A percentile compares a stretch with the other conserved stretches of the same genome.
Conservation (phyloP, 176 grass and related monocot genomes). For the Thalia dealbata region DNA sequence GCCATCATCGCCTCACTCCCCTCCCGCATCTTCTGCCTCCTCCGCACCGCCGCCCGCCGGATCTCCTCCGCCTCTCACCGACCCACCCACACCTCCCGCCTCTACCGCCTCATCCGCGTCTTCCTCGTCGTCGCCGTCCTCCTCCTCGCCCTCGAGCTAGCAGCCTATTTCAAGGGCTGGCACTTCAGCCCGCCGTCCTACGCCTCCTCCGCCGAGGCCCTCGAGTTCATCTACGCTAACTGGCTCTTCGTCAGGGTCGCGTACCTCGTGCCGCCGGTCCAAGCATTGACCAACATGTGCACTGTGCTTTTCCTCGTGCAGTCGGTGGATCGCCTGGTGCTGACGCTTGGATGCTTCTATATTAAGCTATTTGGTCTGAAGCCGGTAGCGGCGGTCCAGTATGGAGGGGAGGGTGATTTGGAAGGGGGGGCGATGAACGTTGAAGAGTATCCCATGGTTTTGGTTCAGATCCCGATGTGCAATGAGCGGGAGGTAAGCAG, state of each 20-base stretch:
- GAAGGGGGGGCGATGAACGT: background rate
- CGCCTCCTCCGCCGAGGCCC: conserved; percentile 18
- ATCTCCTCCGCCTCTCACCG: background rate
- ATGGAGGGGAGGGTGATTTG: background rate
- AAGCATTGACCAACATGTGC: conserved; percentile 16
- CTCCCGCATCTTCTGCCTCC: conserved; percentile 10
- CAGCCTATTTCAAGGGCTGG: conserved; percentile 24
- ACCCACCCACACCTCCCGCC: conserved; percentile 1
- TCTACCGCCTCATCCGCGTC: conserved; percentile 22
- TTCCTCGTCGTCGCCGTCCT: conserved; percentile 20
- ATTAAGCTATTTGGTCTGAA: conserved; percentile 1
- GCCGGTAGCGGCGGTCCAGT: conserved; percentile 1
- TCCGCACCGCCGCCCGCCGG: conserved; percentile 13
- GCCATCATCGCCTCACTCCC: conserved; percentile 12
- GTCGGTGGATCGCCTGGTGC: conserved; percentile 16
- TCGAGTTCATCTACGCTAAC: conserved; percentile 19
- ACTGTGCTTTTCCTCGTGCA: conserved; percentile 17
- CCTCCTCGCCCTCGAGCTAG: conserved; percentile 22
- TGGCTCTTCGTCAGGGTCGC: conserved; percentile 11
- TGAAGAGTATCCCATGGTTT: conserved; percentile 22
- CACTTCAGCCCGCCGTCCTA: conserved; percentile 24
- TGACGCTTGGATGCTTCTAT: conserved; percentile 12
- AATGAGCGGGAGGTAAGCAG: conserved; percentile 28
- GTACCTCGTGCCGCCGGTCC: conserved; percentile 12
- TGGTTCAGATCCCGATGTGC: conserved; percentile 33